Evolutionary conservation across 495 filamentous ascomycete species (phyloP).

Genomic region (Lasiosphaeris hirsuta): DNA sequence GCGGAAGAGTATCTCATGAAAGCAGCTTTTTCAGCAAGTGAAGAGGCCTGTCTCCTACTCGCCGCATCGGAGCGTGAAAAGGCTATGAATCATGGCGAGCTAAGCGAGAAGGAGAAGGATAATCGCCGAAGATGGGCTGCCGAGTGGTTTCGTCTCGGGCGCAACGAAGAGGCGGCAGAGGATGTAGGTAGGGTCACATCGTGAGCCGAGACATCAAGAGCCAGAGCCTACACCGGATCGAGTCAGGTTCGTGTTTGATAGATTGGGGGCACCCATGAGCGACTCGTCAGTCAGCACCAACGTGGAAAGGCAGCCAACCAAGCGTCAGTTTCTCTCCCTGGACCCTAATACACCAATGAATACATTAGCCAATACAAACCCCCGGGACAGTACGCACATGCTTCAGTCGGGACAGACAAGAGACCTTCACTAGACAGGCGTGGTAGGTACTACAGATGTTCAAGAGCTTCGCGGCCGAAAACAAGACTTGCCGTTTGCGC

Average conservation of each 20-base stretch:
- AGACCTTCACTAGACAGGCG: too few relatives aligned
- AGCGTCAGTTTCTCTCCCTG: background rate
- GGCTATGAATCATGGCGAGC: background rate
- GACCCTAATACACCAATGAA: background rate
- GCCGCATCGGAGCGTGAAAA: background rate
- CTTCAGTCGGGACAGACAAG: too few relatives aligned
- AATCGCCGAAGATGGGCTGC: slow-evolving; percentile 1
- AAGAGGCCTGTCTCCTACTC: slow-evolving; percentile 19
- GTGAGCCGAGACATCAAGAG: background rate
- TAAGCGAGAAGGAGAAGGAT: background rate
- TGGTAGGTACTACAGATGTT: too few relatives aligned
- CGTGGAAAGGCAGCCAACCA: background rate
- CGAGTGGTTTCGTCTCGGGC: slow-evolving; percentile 10
- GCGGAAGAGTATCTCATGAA: slow-evolving; percentile 21
- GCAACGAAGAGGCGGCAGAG: background rate
- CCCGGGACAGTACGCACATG: too few relatives aligned
- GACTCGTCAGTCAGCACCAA: too few relatives aligned
- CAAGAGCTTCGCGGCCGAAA: too few relatives aligned
- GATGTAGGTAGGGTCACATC: background rate
- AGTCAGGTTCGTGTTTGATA: too few relatives aligned
- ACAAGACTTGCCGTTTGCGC: too few relatives aligned
- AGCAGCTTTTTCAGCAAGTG: slow-evolving; percentile 28
- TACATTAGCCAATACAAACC: too few relatives aligned
- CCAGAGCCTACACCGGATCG: background rate
- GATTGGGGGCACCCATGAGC: too few relatives aligned